These are phyloP conservation scores for Pleoardoris graminearum DNA, from an alignment of 2,329 filamentous ascomycete species.

Conservation along the genomic window DNA sequence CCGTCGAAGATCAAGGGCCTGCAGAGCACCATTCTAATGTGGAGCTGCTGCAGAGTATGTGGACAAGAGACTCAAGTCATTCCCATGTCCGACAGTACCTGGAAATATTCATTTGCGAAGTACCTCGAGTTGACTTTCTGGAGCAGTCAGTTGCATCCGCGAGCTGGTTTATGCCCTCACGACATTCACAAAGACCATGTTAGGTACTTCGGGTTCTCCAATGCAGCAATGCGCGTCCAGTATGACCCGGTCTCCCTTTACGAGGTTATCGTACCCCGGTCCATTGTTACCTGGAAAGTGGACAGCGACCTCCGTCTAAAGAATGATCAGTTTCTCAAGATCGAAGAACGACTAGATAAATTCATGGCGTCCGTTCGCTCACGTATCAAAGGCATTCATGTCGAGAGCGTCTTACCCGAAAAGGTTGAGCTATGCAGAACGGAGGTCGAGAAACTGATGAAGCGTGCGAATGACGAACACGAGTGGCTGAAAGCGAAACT, in stretches of 20 bases:
- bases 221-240: constrained; percentile 84
- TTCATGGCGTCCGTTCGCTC: constrained; percentile 88
- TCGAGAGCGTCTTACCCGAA: constrained; percentile 87
- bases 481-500: constrained; percentile 72
- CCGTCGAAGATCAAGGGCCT: constrained; percentile 66
- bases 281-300: constrained; percentile 95
- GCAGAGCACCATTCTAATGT: constrained; percentile 86
- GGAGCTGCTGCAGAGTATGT: constrained; percentile 94
- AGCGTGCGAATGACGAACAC: constrained; percentile 84
- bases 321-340: constrained; percentile 83
- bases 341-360: constrained; percentile 77
- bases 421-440: constrained; percentile 79
- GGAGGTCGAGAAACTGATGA: constrained; percentile 77
- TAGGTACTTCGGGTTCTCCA: constrained; percentile 86
- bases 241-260: constrained; percentile 91
- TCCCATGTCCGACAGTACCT: constrained; percentile 90
- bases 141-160: constrained; percentile 79
- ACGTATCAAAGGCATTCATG: constrained; percentile 83
- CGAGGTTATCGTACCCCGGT: constrained; percentile 89
- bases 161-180: constrained; percentile 78
- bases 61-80: constrained; percentile 86
- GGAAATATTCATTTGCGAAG: constrained; percentile 98
- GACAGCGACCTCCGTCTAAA: constrained; percentile 90
- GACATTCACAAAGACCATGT: constrained; percentile 92
- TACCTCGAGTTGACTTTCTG: constrained; percentile 98